Evolutionary conservation across 768 basidiomycete species (phyloP).

Genomic region (Hygrophoropsis aurantiaca): DNA sequence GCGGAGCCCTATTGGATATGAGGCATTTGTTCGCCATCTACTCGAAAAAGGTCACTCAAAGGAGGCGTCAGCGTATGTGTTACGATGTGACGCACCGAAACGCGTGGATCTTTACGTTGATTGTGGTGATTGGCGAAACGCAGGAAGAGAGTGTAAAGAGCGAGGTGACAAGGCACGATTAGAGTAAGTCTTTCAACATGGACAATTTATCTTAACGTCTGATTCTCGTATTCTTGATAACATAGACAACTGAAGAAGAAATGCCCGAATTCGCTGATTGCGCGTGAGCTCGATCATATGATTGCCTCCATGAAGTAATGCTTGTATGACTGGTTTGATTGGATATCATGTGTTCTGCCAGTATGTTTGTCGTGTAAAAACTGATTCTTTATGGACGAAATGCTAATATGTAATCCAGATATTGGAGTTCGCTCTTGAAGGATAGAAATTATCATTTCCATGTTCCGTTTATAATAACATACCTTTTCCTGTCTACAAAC

Average conservation of each 20-base stretch:
- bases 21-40: conserved; percentile 81
- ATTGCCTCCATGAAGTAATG: conserved; percentile 64
- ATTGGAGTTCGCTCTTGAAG: too few species aligned
- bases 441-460: too few species aligned
- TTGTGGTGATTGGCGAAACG: conserved; percentile 88
- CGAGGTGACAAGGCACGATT: conserved; percentile 80
- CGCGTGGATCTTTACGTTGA: conserved; percentile 85
- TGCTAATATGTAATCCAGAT: too few species aligned
- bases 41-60: conserved; percentile 70
- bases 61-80: conserved; percentile 77
- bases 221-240: conserved; percentile 6
- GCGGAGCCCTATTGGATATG: conserved; percentile 94
- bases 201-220: too few species aligned
- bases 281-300: conserved; percentile 72
- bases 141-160: conserved; percentile 89
- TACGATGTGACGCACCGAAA: conserved; percentile 80
- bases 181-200: conserved; percentile 60
- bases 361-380: too few species aligned
- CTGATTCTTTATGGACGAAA: too few species aligned
- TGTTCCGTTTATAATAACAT: too few species aligned
- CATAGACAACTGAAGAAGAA: conserved; percentile 66
- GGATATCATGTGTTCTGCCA: too few species aligned
- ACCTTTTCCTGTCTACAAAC: too few species aligned
- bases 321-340: too few species aligned
- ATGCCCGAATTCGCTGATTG: conserved; percentile 80